These are phyloP conservation scores for Monosporascus sp. DNA, from an alignment of 2,329 filamentous ascomycete species.

Conservation along the genomic window DNA sequence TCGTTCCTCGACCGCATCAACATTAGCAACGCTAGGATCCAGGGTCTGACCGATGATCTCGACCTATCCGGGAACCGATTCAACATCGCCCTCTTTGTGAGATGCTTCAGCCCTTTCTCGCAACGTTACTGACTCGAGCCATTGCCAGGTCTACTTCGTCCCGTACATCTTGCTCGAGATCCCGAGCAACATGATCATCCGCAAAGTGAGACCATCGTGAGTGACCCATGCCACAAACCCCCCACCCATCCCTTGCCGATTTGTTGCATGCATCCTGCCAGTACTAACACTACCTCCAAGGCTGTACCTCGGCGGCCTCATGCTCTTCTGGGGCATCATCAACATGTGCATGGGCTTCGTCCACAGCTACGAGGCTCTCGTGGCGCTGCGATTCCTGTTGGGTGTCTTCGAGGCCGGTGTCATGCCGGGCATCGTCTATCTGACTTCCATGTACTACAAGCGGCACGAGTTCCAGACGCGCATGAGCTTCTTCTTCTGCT, in stretches of 20 bases:
- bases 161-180: slow-evolving; percentile 41
- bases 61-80: slow-evolving; percentile 36
- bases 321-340: slow-evolving; percentile 41
- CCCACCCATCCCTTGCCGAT: too few relatives aligned
- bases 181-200: slow-evolving; percentile 41
- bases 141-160: slow-evolving; percentile 30
- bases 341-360: slow-evolving; percentile 44
- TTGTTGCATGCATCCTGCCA: not conserved
- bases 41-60: slow-evolving; percentile 38
- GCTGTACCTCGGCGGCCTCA: slow-evolving; percentile 32
- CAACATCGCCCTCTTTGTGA: slow-evolving; percentile 37
- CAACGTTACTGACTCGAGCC: not conserved
- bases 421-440: slow-evolving; percentile 41
- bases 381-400: slow-evolving; percentile 39
- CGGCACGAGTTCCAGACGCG: slow-evolving; percentile 44
- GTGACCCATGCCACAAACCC: not conserved
- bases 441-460: slow-evolving; percentile 45
- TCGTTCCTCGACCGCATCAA: slow-evolving; percentile 42
- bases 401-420: slow-evolving; percentile 43
- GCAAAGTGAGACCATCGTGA: slow-evolving; percentile 34
- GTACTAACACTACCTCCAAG: slow-evolving; percentile 1
- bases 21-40: slow-evolving; percentile 43
- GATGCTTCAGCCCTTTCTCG: slow-evolving; percentile 1
- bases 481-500: slow-evolving; percentile 38
- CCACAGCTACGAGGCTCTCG: slow-evolving; percentile 32